Base-by-base conservation (phyloP, 495 filamentous ascomycete species). In the Staphylotrichum longicolle region DNA sequence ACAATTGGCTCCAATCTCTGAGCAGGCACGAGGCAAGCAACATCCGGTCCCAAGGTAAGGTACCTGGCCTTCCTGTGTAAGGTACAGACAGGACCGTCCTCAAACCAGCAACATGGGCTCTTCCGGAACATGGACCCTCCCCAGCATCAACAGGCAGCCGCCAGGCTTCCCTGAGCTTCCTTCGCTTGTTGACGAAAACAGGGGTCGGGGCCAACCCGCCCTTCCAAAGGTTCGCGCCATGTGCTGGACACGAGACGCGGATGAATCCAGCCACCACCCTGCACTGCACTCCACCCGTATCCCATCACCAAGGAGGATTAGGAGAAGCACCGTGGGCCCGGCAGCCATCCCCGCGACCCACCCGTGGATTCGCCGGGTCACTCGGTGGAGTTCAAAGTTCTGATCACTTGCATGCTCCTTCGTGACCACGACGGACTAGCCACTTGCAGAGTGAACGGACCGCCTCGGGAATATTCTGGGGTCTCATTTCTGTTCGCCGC, bases 401-500 rank as follows among this genome's bases (percentile, higher is more conserved):
- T 48, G 45, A 58, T 58, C 55, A 48, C 34, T 58, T 34, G 55
- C 55, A 49, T 57, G 42, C 32, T 46, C 11, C 11, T 34, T 11
- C 47, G 4, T 9, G 30, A 14, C 14, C 54, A 46, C 9, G 3
- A 37, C 41, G 14, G 27, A 27, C 5, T 9, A 30, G 47, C 42
- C 14, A 15, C n/a, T 39, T 41, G 39, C 30, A 47, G 42, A 32
- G 5, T 27, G 54, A 39, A 51, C 46, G 50, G 58, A 32, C 44
- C 52, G 50, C 37, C 45, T 57, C 60, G 52, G 60, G 53, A 37
- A 15, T 34, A 57, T 45, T 46, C 37, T 50, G 20, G 44, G 60
- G 35, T 50, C 45, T 49, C 34, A 41, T 56, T 44, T 44, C 34
- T 45, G 8, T 44, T 48, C 20, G 20, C 20, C 46, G 35, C 14